Conservation (phyloP, 257 asterid species). For the Henckelia pumila region DNA sequence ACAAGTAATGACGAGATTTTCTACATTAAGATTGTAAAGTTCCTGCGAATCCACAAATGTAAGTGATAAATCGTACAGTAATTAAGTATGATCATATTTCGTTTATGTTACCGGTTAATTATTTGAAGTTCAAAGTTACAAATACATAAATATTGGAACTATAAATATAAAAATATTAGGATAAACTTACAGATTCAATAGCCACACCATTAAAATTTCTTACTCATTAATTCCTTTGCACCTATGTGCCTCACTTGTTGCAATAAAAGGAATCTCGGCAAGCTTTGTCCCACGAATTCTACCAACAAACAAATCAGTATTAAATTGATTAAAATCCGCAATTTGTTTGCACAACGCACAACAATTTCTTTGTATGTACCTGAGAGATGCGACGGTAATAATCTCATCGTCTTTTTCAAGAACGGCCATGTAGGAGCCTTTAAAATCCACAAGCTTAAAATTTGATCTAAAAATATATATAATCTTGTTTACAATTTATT, state of each 20-base stretch:
- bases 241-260: conserved; percentile 42
- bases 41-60: conserved; percentile 28
- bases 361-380: too few relatives aligned
- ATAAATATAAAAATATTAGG: neutral
- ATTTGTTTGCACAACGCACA: too few relatives aligned
- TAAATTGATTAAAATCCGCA: too few relatives aligned
- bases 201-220: conserved; percentile 42
- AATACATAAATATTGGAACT: too few relatives aligned
- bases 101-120: too few relatives aligned
- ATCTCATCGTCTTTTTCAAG: conserved; percentile 60
- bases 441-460: conserved; percentile 41
- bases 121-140: too few relatives aligned
- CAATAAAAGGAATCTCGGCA: conserved; percentile 67
- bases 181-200: conserved; percentile 41
- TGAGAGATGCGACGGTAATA: conserved; percentile 50
- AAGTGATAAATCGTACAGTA: too few relatives aligned
- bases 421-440: conserved; percentile 51
- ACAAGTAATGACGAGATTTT: conserved; percentile 51
- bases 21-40: conserved; percentile 42
- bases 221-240: conserved; percentile 61
- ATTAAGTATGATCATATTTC: too few relatives aligned
- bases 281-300: conserved; percentile 59
- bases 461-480: too few relatives aligned
- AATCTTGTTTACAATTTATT: too few relatives aligned
- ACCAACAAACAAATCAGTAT: neutral